These are phyloP conservation scores for Skeletonema tropicum DNA, from an alignment of 108 stramenopile species.

Conservation along the genomic window DNA sequence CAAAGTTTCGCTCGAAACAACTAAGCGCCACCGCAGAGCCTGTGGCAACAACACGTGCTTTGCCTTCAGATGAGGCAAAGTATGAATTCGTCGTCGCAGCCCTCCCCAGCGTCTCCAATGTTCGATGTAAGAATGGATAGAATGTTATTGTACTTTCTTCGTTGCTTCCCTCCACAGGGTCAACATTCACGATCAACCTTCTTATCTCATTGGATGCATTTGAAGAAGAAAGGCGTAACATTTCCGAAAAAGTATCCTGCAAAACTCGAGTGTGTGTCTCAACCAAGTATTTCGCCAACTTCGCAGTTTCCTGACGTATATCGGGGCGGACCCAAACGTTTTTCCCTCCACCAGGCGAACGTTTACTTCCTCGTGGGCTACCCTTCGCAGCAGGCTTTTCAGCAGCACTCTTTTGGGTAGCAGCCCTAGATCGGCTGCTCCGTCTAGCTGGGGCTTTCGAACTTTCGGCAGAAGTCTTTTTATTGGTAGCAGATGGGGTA, in stretches of 20 bases:
- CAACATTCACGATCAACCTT: constrained; percentile 36
- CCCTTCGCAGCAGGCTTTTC: constrained; percentile 4
- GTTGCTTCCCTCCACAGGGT: constrained; percentile 16
- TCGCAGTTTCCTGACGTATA: constrained; percentile 32
- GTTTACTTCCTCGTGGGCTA: constrained; percentile 8
- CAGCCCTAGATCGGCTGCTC: constrained; percentile 30
- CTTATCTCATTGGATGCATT: neutral
- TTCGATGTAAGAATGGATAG: constrained; percentile 57
- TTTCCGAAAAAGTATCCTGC: constrained; percentile 14
- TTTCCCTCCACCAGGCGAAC: constrained; percentile 11
- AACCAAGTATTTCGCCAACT: constrained; percentile 38
- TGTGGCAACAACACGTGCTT: constrained; percentile 33
- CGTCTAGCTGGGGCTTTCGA: neutral
- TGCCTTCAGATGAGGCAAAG: constrained; percentile 23
- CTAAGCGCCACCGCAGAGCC: constrained; percentile 41
- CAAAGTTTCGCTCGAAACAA: constrained; percentile 10
- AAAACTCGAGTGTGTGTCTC: constrained; percentile 26
- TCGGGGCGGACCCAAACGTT: constrained; percentile 37
- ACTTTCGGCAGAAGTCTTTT: neutral
- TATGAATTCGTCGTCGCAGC: constrained; percentile 30
- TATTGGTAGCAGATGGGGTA: neutral
- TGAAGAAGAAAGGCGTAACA: neutral
- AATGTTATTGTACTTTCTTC: constrained; percentile 11
- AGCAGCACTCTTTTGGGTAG: constrained; percentile 8
- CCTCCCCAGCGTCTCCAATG: constrained; percentile 48